phyloP scores from a whole-genome alignment of 2,329 filamentous ascomycete species.

The Cladosporium sp. region DNA sequence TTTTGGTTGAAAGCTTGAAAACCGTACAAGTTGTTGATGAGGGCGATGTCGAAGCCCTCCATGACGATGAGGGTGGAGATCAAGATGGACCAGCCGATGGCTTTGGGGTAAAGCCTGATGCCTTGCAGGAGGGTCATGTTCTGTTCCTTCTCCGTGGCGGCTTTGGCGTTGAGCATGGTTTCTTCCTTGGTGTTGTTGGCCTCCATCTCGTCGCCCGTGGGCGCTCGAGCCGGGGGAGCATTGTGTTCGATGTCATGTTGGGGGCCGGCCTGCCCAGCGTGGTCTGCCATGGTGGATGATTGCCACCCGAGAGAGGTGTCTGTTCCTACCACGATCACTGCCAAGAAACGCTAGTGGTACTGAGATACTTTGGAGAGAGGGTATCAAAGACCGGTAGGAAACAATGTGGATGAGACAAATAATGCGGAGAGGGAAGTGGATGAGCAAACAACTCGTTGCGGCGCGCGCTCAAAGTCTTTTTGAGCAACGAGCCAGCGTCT shows the following conservation, averaged over 20 bases:
- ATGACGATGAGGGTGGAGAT: conserved; percentile 90
- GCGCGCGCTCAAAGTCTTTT: conserved; percentile 9
- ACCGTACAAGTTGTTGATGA: conserved; percentile 74
- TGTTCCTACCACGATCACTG: neutral
- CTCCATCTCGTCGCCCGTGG: conserved; percentile 29
- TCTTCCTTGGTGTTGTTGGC: conserved; percentile 23
- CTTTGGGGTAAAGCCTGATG: conserved; percentile 78
- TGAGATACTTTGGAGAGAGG: conserved; percentile 3
- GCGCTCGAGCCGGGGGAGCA: conserved; percentile 20
- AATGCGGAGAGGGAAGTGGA: conserved; percentile 4
- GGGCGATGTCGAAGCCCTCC: conserved; percentile 81
- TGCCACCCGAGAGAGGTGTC: neutral
- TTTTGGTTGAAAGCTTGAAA: conserved; percentile 45
- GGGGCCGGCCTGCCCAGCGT: neutral
- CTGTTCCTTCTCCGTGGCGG: conserved; percentile 46
- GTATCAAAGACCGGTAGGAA: neutral
- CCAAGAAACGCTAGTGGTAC: conserved; percentile 10
- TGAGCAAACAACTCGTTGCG: too few species aligned
- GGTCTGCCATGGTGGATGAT: conserved; percentile 3
- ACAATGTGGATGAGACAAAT: neutral
- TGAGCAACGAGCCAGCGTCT: neutral
- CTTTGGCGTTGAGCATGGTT: conserved; percentile 38
- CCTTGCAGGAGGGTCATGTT: conserved; percentile 62
- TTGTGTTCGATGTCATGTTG: conserved; percentile 19
- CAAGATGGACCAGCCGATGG: conserved; percentile 74